phyloP scores from a whole-genome alignment of 352 stramenopile species.

The Pythium chondricola region DNA sequence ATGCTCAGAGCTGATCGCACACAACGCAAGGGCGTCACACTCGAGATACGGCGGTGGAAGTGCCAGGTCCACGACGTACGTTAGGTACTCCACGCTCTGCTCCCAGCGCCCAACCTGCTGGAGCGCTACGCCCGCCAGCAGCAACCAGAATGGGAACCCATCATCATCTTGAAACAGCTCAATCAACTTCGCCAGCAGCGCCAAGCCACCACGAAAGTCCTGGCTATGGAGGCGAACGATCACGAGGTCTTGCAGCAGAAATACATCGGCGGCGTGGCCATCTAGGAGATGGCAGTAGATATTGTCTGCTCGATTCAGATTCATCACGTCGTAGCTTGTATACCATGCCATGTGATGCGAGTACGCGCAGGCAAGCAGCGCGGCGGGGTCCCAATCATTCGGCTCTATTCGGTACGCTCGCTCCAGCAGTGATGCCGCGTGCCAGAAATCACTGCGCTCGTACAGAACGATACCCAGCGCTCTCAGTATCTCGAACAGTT shows the following conservation, averaged over 20 bases:
- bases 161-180: constrained; percentile 43
- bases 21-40: constrained; percentile 49
- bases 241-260: constrained; percentile 50
- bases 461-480: constrained; percentile 38
- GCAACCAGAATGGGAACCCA: constrained; percentile 42
- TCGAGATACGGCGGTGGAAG: constrained; percentile 44
- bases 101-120: constrained; percentile 47
- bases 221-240: constrained; percentile 61
- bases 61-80: constrained; percentile 46
- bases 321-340: constrained; percentile 40
- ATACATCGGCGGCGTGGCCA: constrained; percentile 23
- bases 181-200: constrained; percentile 51
- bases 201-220: constrained; percentile 39
- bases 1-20: constrained; percentile 46
- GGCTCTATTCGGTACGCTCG: too few species aligned
- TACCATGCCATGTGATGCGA: constrained; percentile 70
- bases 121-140: constrained; percentile 54
- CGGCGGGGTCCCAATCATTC: constrained; percentile 5
- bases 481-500: constrained; percentile 28
- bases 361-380: constrained; percentile 35
- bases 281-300: constrained; percentile 31
- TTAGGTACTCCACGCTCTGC: constrained; percentile 54
- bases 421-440: constrained; percentile 44
- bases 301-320: constrained; percentile 40
- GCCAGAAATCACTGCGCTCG: constrained; percentile 44